Evolutionary conservation across 306 rosid species (phyloP).

Genomic region (Quercus alba): DNA sequence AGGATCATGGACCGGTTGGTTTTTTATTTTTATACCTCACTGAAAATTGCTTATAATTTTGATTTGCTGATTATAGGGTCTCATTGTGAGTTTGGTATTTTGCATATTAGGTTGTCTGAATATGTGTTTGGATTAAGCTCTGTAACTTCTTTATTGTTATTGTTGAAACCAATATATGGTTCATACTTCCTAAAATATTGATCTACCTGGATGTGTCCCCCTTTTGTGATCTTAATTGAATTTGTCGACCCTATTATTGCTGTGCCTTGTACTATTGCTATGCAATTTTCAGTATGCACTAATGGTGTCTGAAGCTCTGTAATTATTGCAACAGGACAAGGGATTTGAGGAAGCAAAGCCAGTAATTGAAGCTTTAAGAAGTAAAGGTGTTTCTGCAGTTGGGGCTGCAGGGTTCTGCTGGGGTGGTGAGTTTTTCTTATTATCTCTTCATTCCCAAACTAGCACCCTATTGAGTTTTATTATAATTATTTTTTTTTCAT

Average conservation of each 20-base stretch:
- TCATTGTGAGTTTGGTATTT: no score
- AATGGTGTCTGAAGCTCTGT: neutral
- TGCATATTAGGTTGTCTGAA: neutral
- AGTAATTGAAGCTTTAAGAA: conserved; percentile 50
- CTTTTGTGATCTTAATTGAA: neutral
- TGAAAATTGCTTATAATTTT: neutral
- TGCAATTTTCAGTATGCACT: neutral
- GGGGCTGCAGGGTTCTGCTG: conserved; percentile 80
- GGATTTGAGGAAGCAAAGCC: conserved; percentile 50
- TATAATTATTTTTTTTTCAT: neutral
- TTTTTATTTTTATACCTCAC: conserved; percentile 2
- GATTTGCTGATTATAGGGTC: neutral
- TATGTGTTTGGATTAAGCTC: neutral
- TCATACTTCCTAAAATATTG: neutral
- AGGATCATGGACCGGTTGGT: conserved; percentile 63
- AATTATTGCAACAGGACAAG: conserved; percentile 44
- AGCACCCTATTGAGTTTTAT: no score
- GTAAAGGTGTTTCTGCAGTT: conserved; percentile 51
- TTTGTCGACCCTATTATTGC: neutral
- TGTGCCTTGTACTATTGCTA: neutral
- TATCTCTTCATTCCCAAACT: neutral
- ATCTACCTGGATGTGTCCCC: neutral
- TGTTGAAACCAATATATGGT: neutral
- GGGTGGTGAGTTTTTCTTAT: conserved; percentile 54
- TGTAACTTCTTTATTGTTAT: neutral